Percentiles rank a stretch among this genome's conserved stretches.
phyloP scores from a whole-genome alignment of 495 filamentous ascomycete species.

The Opeltia flavorubescens region DNA sequence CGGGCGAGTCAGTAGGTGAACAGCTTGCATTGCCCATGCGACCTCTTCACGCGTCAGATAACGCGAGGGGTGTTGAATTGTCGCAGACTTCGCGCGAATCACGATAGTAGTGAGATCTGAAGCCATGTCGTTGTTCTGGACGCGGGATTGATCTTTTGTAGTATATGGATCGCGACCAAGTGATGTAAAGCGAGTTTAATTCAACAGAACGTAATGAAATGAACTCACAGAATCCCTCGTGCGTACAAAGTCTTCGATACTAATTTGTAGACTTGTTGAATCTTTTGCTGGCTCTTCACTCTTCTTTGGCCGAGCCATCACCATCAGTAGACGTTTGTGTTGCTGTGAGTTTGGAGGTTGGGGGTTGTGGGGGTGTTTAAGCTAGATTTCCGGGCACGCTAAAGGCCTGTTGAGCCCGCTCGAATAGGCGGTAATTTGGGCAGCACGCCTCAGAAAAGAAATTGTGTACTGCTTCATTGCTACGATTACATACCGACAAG shows the following conservation, averaged over 20 bases:
- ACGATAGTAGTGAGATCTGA: conserved; percentile 1
- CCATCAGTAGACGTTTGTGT: too few species aligned
- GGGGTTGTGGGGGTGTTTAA: too few species aligned
- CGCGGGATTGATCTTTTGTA: conserved; percentile 13
- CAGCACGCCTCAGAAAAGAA: too few species aligned
- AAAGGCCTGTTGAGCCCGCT: too few species aligned
- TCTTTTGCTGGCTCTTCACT: conserved; percentile 27
- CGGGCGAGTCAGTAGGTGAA: conserved; percentile 7
- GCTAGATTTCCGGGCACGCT: too few species aligned
- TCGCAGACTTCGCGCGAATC: not conserved
- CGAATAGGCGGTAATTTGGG: too few species aligned
- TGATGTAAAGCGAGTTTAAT: conserved; percentile 11
- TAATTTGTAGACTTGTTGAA: conserved; percentile 29
- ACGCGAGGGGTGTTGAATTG: not conserved
- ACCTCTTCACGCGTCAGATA: conserved; percentile 7
- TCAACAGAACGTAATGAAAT: conserved; percentile 9
- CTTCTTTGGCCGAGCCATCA: conserved; percentile 36
- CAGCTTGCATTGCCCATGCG: conserved; percentile 6
- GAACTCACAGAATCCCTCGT: conserved; percentile 50
- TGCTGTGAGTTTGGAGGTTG: too few species aligned
- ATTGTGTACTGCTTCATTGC: too few species aligned
- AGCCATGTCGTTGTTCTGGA: conserved; percentile 1
- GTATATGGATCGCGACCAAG: conserved; percentile 12
- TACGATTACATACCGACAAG: too few species aligned
- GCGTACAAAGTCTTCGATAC: conserved; percentile 45